These are phyloP conservation scores for Apiotrichum mycotoxinovorans DNA, from an alignment of 1,284 basidiomycete species.

Conservation along the genomic window DNA sequence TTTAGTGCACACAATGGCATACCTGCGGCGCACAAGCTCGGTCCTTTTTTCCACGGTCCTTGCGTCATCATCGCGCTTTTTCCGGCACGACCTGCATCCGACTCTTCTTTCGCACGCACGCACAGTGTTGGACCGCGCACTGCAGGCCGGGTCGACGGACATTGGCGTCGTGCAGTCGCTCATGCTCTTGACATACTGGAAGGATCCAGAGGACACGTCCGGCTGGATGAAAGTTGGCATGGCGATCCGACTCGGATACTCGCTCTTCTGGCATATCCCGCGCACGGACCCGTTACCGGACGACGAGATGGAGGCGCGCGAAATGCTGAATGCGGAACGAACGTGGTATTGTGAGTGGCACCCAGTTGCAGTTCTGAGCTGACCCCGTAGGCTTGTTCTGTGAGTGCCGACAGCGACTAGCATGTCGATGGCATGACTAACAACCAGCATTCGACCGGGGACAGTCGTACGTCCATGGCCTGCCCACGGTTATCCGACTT, in stretches of 20 bases:
- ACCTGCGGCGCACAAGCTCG: constrained; percentile 30
- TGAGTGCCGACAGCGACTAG: constrained; percentile 8
- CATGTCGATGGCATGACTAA: background rate
- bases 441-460: constrained; percentile 32
- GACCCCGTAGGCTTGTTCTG: constrained; percentile 28
- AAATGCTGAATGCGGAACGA: constrained; percentile 34
- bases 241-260: constrained; percentile 34
- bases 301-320: constrained; percentile 29
- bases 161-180: constrained; percentile 36
- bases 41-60: constrained; percentile 36
- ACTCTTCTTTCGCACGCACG: constrained; percentile 30
- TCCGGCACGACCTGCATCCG: constrained; percentile 29
- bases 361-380: background rate
- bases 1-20: constrained; percentile 34
- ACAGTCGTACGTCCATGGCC: constrained; percentile 28
- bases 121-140: constrained; percentile 32
- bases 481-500: constrained; percentile 28
- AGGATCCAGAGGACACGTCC: constrained; percentile 31
- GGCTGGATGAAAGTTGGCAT: constrained; percentile 36
- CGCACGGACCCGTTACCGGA: constrained; percentile 26
- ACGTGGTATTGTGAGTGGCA: constrained; percentile 40
- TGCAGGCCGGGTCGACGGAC: constrained; percentile 24
- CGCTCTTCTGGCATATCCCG: constrained; percentile 32
- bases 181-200: constrained; percentile 42
- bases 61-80: constrained; percentile 28